Evolutionary conservation across 495 filamentous ascomycete genomes (phyloP).

Genomic region (Penicillium dipodomyicola): DNA sequence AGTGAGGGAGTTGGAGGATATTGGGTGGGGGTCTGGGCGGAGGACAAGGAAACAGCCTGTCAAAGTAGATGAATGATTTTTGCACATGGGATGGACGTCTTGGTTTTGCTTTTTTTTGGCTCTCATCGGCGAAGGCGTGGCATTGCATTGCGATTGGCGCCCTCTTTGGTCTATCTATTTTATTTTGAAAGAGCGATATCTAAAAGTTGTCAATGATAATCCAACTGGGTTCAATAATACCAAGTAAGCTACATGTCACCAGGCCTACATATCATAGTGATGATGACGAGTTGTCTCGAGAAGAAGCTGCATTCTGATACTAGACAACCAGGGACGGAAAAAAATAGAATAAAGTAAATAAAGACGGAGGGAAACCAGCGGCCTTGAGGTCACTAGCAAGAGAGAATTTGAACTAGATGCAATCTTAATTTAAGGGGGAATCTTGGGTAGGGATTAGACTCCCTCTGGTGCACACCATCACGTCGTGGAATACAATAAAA

Average conservation of each 20-base stretch:
- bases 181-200: constrained; percentile 1
- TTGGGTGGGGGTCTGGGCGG: constrained; percentile 37
- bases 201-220: constrained; percentile 4
- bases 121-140: constrained; percentile 9
- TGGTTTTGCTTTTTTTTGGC: constrained; percentile 1
- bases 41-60: constrained; percentile 40
- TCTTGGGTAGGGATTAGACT: constrained; percentile 24
- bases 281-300: not conserved
- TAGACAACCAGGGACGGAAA: not conserved
- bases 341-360: too few species aligned
- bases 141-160: constrained; percentile 31
- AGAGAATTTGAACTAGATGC: constrained; percentile 2
- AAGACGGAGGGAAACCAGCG: not conserved
- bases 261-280: not conserved
- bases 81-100: constrained; percentile 2
- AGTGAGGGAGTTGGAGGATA: constrained; percentile 36
- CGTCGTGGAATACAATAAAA: constrained; percentile 20
- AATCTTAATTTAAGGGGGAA: constrained; percentile 27
- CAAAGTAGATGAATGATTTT: constrained; percentile 24
- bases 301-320: not conserved
- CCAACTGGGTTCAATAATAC: not conserved
- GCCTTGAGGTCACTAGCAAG: not conserved
- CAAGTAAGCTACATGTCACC: not conserved
- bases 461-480: constrained; percentile 24
- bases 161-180: constrained; percentile 5